Conservation (phyloP, 805 yeast species). For the Ogataea sp. region DNA sequence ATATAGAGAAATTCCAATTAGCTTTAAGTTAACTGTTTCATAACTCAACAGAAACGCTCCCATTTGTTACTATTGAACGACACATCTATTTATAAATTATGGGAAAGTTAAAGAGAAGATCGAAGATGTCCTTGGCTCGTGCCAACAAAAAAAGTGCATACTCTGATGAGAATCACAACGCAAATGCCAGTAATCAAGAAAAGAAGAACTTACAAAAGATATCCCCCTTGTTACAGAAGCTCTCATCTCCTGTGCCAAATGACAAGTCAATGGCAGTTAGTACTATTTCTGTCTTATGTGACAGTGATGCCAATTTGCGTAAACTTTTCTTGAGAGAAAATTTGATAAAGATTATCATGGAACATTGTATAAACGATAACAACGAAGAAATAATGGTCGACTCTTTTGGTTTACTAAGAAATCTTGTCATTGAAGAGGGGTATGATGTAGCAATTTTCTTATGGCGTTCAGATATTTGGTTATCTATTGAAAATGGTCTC, state of each 20-base stretch:
- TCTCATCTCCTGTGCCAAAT: constrained; percentile 53
- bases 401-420: constrained; percentile 73
- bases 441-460: constrained; percentile 66
- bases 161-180: too few relatives aligned
- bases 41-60: neutral
- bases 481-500: constrained; percentile 43
- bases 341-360: constrained; percentile 54
- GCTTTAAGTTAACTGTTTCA: too few relatives aligned
- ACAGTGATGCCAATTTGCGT: constrained; percentile 54
- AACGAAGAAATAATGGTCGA: constrained; percentile 74
- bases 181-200: constrained; percentile 26
- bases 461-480: constrained; percentile 78
- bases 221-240: constrained; percentile 57
- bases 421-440: constrained; percentile 79
- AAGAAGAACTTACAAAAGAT: constrained; percentile 36
- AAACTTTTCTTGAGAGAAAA: constrained; percentile 60
- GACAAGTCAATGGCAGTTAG: constrained; percentile 75
- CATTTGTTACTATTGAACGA: too few relatives aligned
- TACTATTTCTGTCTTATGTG: constrained; percentile 63
- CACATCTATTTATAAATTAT: constrained; percentile 28
- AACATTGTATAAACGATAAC: constrained; percentile 56
- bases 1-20: too few relatives aligned
- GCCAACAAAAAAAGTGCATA: constrained; percentile 14
- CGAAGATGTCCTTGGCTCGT: constrained; percentile 33
- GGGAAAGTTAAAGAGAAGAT: constrained; percentile 72